These are phyloP conservation scores for Solanum hybrid DNA, from an alignment of 305 asterid species.

Conservation along the genomic window DNA sequence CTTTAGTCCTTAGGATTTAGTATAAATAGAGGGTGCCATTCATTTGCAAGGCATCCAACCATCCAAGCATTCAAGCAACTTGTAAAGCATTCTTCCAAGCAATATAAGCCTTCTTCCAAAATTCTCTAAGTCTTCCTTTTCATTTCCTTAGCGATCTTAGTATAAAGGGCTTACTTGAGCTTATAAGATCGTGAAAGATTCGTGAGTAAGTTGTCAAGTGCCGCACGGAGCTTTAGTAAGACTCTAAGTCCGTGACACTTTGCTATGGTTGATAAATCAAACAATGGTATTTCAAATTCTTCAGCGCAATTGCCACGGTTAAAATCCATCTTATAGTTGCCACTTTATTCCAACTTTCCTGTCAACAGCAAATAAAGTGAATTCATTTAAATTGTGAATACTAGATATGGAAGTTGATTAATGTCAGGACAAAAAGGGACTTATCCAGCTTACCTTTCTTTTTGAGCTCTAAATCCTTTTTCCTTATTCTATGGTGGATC, in stretches of 20 bases:
- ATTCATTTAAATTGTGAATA: neutral
- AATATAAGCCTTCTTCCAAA: too few species aligned
- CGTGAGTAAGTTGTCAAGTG: too few species aligned
- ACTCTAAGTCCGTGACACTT: neutral
- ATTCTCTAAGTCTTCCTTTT: too few species aligned
- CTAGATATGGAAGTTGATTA: neutral
- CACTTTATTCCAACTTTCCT: neutral
- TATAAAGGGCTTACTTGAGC: too few species aligned
- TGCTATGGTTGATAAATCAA: neutral
- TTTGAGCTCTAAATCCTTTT: neutral
- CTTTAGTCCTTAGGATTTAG: too few species aligned
- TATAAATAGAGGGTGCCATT: too few species aligned
- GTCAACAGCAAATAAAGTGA: neutral
- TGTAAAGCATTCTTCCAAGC: too few species aligned
- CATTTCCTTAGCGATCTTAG: too few species aligned
- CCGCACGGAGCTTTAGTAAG: too few species aligned
- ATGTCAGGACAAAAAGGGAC: neutral
- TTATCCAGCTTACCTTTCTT: neutral
- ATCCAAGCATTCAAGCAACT: too few species aligned
- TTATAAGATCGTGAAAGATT: too few species aligned
- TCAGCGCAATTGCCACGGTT: neutral
- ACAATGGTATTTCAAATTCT: neutral
- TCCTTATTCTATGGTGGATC: neutral
- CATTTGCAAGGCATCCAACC: too few species aligned
- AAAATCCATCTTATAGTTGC: neutral